These are phyloP conservation scores for Rhizoclosmatium sp. DNA, from an alignment of 192 early-diverging fungal species.

Conservation along the genomic window DNA sequence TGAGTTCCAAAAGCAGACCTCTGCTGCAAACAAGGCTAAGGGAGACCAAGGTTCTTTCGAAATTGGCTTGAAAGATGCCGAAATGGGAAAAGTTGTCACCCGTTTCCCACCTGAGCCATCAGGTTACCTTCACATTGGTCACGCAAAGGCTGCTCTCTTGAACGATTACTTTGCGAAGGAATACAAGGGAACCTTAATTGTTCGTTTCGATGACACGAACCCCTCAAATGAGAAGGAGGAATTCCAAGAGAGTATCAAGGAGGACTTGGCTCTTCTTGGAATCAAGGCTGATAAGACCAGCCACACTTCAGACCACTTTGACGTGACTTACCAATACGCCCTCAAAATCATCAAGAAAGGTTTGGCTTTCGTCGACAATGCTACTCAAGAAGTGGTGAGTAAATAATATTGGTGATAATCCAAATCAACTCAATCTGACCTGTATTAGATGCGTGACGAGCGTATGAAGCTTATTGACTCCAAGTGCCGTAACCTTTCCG, in stretches of 20 bases:
- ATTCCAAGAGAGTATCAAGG: slow-evolving; percentile 94
- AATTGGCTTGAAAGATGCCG: slow-evolving; percentile 81
- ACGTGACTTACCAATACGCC: slow-evolving; percentile 83
- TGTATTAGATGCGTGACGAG: slow-evolving; percentile 80
- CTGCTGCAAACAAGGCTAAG: slow-evolving; percentile 36
- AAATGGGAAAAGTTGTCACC: slow-evolving; percentile 90
- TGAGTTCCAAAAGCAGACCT: slow-evolving; percentile 54
- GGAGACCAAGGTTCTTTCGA: slow-evolving; percentile 93
- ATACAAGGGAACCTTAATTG: slow-evolving; percentile 91
- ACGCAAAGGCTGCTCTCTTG: slow-evolving; percentile 97
- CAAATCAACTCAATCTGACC: neutral
- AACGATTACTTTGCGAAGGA: slow-evolving; percentile 95
- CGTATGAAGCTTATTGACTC: slow-evolving; percentile 84
- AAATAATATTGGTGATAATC: neutral
- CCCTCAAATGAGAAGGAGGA: slow-evolving; percentile 95
- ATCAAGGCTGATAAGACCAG: slow-evolving; percentile 78
- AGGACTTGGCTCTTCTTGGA: slow-evolving; percentile 90
- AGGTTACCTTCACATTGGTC: slow-evolving; percentile 99
- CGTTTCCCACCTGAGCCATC: slow-evolving; percentile 98
- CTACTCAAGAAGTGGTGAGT: slow-evolving; percentile 72
- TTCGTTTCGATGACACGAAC: slow-evolving; percentile 99
- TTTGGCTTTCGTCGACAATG: slow-evolving; percentile 93
- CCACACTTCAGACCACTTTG: slow-evolving; percentile 96
- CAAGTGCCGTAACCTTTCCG: slow-evolving; percentile 79
- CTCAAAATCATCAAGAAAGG: slow-evolving; percentile 85